Percentiles rank a stretch among this genome's conserved stretches.
These are phyloP conservation scores for Exserohilum turcica DNA, from an alignment of 2,329 filamentous ascomycete species.

Conservation along the genomic window DNA sequence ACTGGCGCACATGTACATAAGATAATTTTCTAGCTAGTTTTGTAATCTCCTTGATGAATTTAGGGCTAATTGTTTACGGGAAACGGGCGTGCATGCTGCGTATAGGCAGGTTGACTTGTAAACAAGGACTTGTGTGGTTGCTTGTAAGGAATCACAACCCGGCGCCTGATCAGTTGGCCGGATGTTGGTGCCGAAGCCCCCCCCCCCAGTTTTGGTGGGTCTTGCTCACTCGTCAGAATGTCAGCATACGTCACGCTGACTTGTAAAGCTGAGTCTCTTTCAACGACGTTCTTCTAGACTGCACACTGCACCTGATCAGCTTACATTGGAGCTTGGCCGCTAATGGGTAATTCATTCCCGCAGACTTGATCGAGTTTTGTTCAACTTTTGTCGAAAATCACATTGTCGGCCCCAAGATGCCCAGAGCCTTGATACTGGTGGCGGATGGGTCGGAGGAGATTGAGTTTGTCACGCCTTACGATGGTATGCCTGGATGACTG, in stretches of 20 bases:
- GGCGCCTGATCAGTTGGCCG: background rate
- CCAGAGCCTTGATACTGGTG: constrained; percentile 46
- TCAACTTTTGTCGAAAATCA: background rate
- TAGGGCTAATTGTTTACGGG: background rate
- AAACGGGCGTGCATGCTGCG: constrained; percentile 16
- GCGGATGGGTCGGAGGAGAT: constrained; percentile 50
- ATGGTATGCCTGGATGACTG: constrained; percentile 32
- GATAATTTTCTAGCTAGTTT: constrained; percentile 5
- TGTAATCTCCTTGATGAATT: constrained; percentile 19
- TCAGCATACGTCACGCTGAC: constrained; percentile 17
- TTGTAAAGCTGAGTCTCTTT: background rate
- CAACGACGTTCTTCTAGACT: background rate
- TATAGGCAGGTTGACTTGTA: background rate
- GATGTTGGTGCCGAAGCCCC: constrained; percentile 1
- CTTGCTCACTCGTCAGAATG: constrained; percentile 5
- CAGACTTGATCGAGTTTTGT: background rate
- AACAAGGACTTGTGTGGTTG: background rate
- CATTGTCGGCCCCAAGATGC: constrained; percentile 24
- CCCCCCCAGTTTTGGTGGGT: background rate
- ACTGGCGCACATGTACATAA: constrained; percentile 18
- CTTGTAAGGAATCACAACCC: background rate
- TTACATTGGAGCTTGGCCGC: background rate
- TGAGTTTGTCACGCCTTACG: constrained; percentile 49
- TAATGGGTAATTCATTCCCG: background rate
- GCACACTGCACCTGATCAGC: background rate